Conservation (phyloP, 2,329 filamentous ascomycete species). For the Aspergillus floridensis region DNA sequence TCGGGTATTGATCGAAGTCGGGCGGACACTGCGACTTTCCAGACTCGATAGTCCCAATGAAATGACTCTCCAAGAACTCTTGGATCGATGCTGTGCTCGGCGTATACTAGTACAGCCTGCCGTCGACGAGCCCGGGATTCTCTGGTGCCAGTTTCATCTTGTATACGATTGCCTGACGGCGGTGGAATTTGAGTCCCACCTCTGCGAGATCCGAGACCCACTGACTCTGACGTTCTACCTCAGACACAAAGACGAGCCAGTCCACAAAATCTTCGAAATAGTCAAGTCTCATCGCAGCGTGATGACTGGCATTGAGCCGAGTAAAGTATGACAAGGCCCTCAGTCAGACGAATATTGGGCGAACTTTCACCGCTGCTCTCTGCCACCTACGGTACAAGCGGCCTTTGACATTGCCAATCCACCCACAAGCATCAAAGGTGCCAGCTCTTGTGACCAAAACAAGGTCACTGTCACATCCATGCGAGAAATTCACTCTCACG, state of each 20-base stretch:
- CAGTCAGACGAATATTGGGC: background rate
- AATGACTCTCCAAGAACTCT: background rate
- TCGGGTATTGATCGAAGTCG: background rate
- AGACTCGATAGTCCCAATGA: background rate
- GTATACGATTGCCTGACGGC: background rate
- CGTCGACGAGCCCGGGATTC: background rate
- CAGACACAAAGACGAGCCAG: background rate
- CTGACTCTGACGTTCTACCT: background rate
- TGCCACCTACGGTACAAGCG: background rate
- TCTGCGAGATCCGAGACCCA: background rate
- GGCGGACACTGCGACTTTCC: background rate
- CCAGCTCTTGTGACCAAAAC: background rate
- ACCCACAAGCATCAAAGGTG: background rate
- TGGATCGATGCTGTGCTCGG: background rate
- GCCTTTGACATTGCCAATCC: background rate
- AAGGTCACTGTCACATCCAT: background rate
- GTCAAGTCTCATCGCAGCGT: background rate
- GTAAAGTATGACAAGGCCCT: background rate
- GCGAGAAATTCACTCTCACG: background rate
- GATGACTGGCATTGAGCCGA: background rate
- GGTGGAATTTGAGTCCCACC: background rate
- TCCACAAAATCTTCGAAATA: background rate
- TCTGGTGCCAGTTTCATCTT: background rate
- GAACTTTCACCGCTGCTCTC: background rate
- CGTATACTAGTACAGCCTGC: background rate